Evolutionary conservation across 2,329 filamentous ascomycete genomes (phyloP).

Genomic region (Aurifilum marmelostoma): DNA sequence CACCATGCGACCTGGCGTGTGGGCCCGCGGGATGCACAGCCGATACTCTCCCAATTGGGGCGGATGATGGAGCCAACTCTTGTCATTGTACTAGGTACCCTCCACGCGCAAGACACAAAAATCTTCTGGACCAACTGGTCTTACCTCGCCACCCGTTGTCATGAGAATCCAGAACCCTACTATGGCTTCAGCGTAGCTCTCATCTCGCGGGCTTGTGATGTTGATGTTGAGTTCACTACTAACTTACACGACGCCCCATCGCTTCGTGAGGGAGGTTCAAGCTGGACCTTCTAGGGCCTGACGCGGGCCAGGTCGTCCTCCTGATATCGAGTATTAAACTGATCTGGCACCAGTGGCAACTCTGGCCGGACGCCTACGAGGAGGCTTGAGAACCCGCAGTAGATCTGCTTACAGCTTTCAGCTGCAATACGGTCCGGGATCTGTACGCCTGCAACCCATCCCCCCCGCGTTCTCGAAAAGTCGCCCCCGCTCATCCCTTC

Average conservation of each 20-base stretch:
- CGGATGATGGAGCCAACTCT: conserved; percentile 17
- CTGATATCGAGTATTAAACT: background rate
- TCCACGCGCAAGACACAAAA: conserved; percentile 22
- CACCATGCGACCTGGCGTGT: conserved; percentile 17
- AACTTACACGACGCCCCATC: background rate
- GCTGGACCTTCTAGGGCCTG: background rate
- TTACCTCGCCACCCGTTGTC: conserved; percentile 23
- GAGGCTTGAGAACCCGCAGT: background rate
- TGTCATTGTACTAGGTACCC: background rate
- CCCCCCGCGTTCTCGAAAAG: background rate
- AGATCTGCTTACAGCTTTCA: background rate
- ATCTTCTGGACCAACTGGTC: conserved; percentile 10
- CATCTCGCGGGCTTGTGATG: background rate
- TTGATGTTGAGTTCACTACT: background rate
- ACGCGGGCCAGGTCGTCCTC: background rate
- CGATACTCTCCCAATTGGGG: conserved; percentile 8
- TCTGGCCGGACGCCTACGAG: background rate
- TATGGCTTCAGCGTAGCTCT: background rate
- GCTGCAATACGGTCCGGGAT: background rate
- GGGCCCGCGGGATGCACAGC: conserved; percentile 7
- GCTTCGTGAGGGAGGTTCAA: background rate
- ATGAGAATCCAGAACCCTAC: background rate
- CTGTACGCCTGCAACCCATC: background rate
- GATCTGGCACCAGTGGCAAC: conserved; percentile 3
- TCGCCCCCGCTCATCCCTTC: background rate